phyloP scores from a whole-genome alignment of 352 stramenopile genomes.

The Chrysophaeum taylorii region DNA sequence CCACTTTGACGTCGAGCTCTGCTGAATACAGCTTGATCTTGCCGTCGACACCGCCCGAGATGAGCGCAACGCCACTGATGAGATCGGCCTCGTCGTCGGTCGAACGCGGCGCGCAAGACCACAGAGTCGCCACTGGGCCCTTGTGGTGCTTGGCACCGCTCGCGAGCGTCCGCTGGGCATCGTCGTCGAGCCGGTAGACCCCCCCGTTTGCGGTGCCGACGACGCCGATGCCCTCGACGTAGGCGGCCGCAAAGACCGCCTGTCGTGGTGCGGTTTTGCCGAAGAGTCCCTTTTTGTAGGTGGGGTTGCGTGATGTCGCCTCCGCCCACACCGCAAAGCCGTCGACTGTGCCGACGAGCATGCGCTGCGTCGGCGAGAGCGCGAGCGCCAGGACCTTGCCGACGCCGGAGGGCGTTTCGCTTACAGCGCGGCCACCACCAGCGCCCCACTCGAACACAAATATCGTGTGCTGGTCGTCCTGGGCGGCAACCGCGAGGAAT shows the following conservation, averaged over 20 bases:
- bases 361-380: slow-evolving; percentile 35
- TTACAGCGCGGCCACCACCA: no score
- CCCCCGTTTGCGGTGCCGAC: neutral
- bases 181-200: slow-evolving; percentile 10
- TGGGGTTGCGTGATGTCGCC: slow-evolving; percentile 11
- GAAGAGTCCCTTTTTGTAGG: slow-evolving; percentile 23
- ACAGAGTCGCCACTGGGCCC: slow-evolving; percentile 20
- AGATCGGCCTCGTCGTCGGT: slow-evolving; percentile 13
- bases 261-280: neutral
- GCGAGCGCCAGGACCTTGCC: slow-evolving; percentile 32
- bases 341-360: slow-evolving; percentile 25
- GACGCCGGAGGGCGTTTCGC: slow-evolving; percentile 21
- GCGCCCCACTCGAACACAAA: slow-evolving; percentile 25
- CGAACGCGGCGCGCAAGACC: slow-evolving; percentile 1
- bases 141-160: slow-evolving; percentile 15
- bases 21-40: slow-evolving; percentile 18
- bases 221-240: slow-evolving; percentile 2
- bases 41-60: slow-evolving; percentile 27
- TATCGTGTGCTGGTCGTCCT: slow-evolving; percentile 67
- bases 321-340: slow-evolving; percentile 19
- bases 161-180: neutral
- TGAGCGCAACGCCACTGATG: slow-evolving; percentile 12
- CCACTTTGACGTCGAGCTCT: slow-evolving; percentile 27
- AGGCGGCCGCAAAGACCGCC: slow-evolving; percentile 11
- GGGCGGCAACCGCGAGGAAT: slow-evolving; percentile 54